Percentiles rank a stretch among this genome's conserved stretches.
Evolutionary conservation across 208 protist genomes (phyloP).

Genomic region (Leptomonas seymouri): DNA sequence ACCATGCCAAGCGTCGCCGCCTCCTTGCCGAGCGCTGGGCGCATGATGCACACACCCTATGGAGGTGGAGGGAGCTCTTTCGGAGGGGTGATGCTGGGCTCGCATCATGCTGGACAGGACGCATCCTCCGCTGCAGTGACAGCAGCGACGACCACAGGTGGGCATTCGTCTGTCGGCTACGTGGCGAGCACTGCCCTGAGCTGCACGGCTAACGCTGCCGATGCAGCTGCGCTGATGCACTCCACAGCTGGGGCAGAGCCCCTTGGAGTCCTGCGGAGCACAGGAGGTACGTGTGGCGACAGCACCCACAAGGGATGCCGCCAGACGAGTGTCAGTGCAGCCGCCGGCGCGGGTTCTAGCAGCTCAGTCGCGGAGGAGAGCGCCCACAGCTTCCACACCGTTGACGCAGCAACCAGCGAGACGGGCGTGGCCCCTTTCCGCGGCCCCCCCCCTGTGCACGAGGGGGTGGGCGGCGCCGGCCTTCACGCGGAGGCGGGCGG

Average conservation of each 20-base stretch:
- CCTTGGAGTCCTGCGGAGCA: no score
- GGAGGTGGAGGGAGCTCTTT: neutral
- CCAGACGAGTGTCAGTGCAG: no score
- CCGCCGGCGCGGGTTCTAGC: no score
- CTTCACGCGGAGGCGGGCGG: conserved; percentile 18
- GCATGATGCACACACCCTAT: neutral
- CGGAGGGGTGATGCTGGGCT: neutral
- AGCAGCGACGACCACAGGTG: conserved; percentile 1
- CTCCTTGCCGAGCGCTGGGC: neutral
- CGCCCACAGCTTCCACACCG: no score
- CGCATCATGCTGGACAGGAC: neutral
- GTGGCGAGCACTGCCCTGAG: conserved; percentile 13
- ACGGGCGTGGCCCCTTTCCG: no score
- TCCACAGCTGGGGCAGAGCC: no score
- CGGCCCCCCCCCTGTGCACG: neutral
- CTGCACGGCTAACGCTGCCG: neutral
- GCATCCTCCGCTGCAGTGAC: neutral
- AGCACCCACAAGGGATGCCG: no score
- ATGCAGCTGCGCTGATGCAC: neutral
- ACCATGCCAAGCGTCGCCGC: conserved; percentile 17
- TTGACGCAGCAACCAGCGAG: neutral
- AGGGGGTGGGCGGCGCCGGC: neutral
- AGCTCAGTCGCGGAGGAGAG: no score
- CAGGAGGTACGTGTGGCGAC: no score
- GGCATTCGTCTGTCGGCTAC: conserved; percentile 19